phyloP scores from a whole-genome alignment of 2,329 filamentous ascomycete species.

The Trichocomaceae sp. region DNA sequence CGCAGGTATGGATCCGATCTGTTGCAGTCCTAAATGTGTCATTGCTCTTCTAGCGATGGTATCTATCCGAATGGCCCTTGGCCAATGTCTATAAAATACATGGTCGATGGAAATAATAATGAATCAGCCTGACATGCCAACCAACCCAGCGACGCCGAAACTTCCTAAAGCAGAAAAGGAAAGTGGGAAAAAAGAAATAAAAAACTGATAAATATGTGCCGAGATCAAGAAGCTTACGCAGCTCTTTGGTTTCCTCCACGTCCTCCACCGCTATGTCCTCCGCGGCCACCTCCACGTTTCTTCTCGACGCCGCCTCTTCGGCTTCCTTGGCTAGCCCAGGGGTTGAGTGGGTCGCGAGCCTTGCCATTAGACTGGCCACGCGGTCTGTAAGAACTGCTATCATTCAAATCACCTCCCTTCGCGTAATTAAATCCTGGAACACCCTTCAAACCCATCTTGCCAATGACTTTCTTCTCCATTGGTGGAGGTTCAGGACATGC shows the following conservation, averaged over 20 bases:
- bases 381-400: neutral
- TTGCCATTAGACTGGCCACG: neutral
- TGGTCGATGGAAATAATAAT: neutral
- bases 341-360: neutral
- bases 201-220: neutral
- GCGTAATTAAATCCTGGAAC: neutral
- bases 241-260: neutral
- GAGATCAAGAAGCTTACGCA: neutral
- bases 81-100: neutral
- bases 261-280: neutral
- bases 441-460: conserved; percentile 35
- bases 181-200: neutral
- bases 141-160: neutral
- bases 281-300: neutral
- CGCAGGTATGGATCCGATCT: neutral
- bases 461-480: conserved; percentile 32
- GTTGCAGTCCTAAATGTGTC: neutral
- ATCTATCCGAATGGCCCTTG: neutral
- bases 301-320: neutral
- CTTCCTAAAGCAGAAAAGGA: neutral
- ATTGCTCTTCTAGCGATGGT: neutral
- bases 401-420: neutral
- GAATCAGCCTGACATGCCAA: neutral
- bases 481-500: conserved; percentile 31
- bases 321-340: neutral